phyloP scores from a whole-genome alignment of 1,284 basidiomycete genomes.

The Neolentinus lepideus region DNA sequence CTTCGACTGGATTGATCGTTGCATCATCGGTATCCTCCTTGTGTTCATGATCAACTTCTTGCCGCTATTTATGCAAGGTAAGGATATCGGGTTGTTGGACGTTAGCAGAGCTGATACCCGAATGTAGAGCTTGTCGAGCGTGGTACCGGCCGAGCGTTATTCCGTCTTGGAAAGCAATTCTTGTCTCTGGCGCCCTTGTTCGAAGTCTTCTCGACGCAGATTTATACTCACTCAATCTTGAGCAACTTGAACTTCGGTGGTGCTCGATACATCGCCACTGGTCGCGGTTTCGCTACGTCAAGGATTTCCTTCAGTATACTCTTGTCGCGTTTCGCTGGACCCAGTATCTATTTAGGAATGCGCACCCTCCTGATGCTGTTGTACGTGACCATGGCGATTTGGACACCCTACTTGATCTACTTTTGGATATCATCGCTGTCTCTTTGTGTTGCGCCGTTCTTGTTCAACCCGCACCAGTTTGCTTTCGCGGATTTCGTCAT shows the following conservation, averaged over 20 bases:
- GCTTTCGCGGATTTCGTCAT: constrained; percentile 92
- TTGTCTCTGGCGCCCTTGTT: constrained; percentile 90
- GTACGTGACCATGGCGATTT: constrained; percentile 85
- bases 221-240: constrained; percentile 92
- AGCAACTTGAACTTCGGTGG: constrained; percentile 95
- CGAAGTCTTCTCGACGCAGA: constrained; percentile 94
- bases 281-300: constrained; percentile 93
- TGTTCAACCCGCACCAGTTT: constrained; percentile 98
- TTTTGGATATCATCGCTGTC: constrained; percentile 92
- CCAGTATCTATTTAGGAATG: constrained; percentile 94
- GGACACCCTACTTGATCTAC: constrained; percentile 89
- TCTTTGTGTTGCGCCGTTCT: constrained; percentile 86
- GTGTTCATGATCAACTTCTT: constrained; percentile 95
- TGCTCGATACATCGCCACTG: constrained; percentile 97
- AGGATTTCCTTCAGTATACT: constrained; percentile 90
- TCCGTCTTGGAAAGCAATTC: constrained; percentile 90
- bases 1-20: constrained; percentile 89
- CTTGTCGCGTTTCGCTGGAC: constrained; percentile 94
- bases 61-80: constrained; percentile 90
- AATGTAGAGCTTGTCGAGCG: constrained; percentile 84
- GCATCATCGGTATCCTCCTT: constrained; percentile 94
- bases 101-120: background rate
- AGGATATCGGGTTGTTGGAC: constrained; percentile 12
- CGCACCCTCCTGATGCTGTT: constrained; percentile 84
- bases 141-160: constrained; percentile 82